Base-by-base conservation (phyloP, 2,329 filamentous ascomycete species). In the Exophiala mesophila region DNA sequence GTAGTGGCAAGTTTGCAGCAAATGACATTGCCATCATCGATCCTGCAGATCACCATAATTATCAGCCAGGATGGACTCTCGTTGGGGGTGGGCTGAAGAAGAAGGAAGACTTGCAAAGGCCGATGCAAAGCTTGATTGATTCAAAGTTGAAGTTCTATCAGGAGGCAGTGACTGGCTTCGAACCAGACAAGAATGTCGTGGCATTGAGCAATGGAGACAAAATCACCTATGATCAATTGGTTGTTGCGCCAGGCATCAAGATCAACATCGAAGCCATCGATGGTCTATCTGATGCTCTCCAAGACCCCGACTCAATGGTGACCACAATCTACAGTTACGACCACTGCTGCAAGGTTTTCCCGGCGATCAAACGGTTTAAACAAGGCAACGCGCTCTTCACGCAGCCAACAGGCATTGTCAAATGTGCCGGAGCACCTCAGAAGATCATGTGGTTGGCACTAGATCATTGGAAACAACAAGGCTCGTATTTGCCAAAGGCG, bases 21-120 rank as follows among this genome's bases (percentile, higher is more conserved):
- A 67, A 78, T 21, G 80, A 84, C 46, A 81, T 84, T 47, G 80
- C 80, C 19, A 55, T 84, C 18, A 63, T 84, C 31, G 80, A 84
- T 50, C 80, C 80, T 0, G 71, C 80, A 1, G 58, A 64, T 50
- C 80, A 71, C 69, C 80, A 84, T 57, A 71, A 84, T 63, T 84
- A 83, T 58, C 80, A 84, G 59, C 78, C 80, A 1, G 80, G 80
- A 40, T 84, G 80, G 80, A 84, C 81, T 2, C 67, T 84, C 1
- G 80, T 83, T 2, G 80, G 80, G 31, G 79, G 76, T 28, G 80
- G 80, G 3, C 67, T 84, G 28, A 83, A 83, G 61, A 72, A 67
- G 34, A 80, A 78, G 57, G 66, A 80, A 49, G 71, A 80, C 17
- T 62, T 83, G 42, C 70, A 72, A 34, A 61, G 64, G 42, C 73